A percentile compares a stretch with the other conserved stretches of the same genome.
Conservation (phyloP, 192 early-diverging fungal genomes). For the Coemansia biformis region DNA sequence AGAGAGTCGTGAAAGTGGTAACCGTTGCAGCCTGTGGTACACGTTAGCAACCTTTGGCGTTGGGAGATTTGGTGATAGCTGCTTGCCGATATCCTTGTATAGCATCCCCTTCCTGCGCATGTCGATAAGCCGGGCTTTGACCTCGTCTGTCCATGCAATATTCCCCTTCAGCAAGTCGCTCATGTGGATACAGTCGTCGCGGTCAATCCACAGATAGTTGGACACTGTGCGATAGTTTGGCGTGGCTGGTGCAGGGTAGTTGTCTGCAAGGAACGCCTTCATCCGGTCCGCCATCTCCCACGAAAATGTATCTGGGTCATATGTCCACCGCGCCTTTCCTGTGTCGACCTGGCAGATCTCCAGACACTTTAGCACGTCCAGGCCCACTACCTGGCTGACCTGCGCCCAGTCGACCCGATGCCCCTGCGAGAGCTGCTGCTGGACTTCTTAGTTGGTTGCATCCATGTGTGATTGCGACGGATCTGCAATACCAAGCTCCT, state of each 20-base stretch:
- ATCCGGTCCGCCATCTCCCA: constrained; percentile 5
- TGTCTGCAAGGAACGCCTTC: constrained; percentile 7
- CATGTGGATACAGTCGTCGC: constrained; percentile 10
- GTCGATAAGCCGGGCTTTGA: background rate
- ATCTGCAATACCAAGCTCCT: no score
- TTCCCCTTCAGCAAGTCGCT: constrained; percentile 2
- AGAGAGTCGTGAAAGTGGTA: no score
- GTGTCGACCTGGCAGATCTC: background rate
- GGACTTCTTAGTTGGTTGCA: background rate
- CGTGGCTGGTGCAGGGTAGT: constrained; percentile 8
- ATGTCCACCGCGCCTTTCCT: constrained; percentile 8
- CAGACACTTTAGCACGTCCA: constrained; percentile 6
- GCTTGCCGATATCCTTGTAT: no score
- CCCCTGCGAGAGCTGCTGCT: background rate
- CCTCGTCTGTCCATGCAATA: constrained; percentile 7
- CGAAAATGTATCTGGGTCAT: constrained; percentile 9
- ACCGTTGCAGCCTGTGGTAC: no score
- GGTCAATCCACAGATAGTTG: constrained; percentile 19
- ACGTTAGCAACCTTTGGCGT: no score
- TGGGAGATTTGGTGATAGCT: no score
- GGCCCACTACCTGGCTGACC: background rate
- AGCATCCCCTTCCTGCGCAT: constrained; percentile 5
- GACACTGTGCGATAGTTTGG: constrained; percentile 14
- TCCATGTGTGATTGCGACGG: background rate
- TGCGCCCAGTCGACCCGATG: constrained; percentile 4